These are phyloP conservation scores for Phaeosphaeriaceae sp. DNA, from an alignment of 2,329 filamentous ascomycete genomes.

Conservation along the genomic window DNA sequence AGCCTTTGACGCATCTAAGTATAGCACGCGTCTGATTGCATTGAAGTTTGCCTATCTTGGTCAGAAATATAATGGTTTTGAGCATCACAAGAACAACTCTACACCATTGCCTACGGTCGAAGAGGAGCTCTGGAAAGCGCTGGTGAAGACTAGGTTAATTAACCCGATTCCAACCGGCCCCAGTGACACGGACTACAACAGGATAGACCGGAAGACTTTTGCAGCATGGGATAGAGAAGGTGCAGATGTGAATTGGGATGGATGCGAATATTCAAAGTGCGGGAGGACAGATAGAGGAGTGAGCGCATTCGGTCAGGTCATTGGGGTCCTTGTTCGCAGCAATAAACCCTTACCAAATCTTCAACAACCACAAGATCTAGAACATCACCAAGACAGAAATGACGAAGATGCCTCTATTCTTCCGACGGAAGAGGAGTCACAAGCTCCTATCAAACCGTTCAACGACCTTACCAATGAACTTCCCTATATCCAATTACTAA, in stretches of 20 bases:
- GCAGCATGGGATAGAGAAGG: slow-evolving; percentile 46
- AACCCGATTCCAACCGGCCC: slow-evolving; percentile 30
- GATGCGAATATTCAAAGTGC: slow-evolving; percentile 92
- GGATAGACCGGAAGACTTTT: slow-evolving; percentile 43
- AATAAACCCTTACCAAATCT: slow-evolving; percentile 64
- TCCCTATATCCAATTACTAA: slow-evolving; percentile 81
- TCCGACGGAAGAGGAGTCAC: slow-evolving; percentile 13
- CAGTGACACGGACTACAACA: slow-evolving; percentile 39
- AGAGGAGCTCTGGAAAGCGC: slow-evolving; percentile 89
- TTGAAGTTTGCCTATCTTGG: slow-evolving; percentile 95
- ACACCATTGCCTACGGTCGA: slow-evolving; percentile 82
- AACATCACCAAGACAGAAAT: slow-evolving; percentile 2
- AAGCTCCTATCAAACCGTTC: slow-evolving; percentile 51
- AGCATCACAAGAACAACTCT: slow-evolving; percentile 75
- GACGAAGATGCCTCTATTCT: slow-evolving; percentile 3
- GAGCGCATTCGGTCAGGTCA: slow-evolving; percentile 95
- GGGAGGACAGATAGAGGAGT: slow-evolving; percentile 92
- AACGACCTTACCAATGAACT: slow-evolving; percentile 81
- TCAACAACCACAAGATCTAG: slow-evolving; percentile 8
- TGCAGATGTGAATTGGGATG: slow-evolving; percentile 73
- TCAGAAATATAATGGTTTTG: slow-evolving; percentile 89
- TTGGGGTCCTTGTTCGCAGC: slow-evolving; percentile 82
- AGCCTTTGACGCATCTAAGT: slow-evolving; percentile 78
- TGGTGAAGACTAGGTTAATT: slow-evolving; percentile 82
- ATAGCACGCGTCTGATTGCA: slow-evolving; percentile 83